Percentiles rank a stretch among this genome's conserved stretches.
These are phyloP conservation scores for Tephrocybe sp. DNA, from an alignment of 768 basidiomycete genomes.

Conservation along the genomic window DNA sequence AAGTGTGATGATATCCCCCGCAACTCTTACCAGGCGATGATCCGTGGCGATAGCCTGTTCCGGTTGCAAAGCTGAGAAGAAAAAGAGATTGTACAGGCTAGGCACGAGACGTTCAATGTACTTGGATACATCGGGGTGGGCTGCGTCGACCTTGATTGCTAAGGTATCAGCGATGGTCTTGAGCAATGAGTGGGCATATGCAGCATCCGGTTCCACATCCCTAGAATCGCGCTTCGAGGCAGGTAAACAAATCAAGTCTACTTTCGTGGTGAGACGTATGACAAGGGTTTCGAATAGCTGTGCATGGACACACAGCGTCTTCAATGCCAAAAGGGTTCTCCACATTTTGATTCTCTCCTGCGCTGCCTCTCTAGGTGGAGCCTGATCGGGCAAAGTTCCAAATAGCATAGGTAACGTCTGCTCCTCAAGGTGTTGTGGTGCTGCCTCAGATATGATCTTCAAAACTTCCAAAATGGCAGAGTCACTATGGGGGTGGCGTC, in stretches of 20 bases:
- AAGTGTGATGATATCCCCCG: conserved; percentile 64
- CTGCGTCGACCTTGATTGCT: conserved; percentile 37
- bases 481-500: conserved; percentile 38
- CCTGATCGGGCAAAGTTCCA: conserved; percentile 62
- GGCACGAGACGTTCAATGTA: conserved; percentile 78
- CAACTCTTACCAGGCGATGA: conserved; percentile 53
- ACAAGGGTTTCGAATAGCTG: conserved; percentile 84
- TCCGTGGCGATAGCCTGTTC: conserved; percentile 35
- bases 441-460: conserved; percentile 52
- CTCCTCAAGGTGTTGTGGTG: conserved; percentile 64
- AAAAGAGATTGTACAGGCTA: conserved; percentile 62
- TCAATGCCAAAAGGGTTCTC: conserved; percentile 65
- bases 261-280: conserved; percentile 70
- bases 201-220: conserved; percentile 60
- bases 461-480: conserved; percentile 56
- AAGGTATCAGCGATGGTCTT: conserved; percentile 65
- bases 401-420: conserved; percentile 83
- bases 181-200: conserved; percentile 85
- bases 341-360: conserved; percentile 62
- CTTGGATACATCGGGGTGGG: conserved; percentile 73
- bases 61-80: conserved; percentile 38
- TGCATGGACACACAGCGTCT: conserved; percentile 67
- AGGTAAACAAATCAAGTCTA: conserved; percentile 63
- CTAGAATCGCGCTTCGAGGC: conserved; percentile 14
- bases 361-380: conserved; percentile 53